Evolutionary conservation across 768 basidiomycete genomes (phyloP), one percentile per base, ranked within the genome.

Genomic region (Lanmaoa pseudosensibilis): DNA sequence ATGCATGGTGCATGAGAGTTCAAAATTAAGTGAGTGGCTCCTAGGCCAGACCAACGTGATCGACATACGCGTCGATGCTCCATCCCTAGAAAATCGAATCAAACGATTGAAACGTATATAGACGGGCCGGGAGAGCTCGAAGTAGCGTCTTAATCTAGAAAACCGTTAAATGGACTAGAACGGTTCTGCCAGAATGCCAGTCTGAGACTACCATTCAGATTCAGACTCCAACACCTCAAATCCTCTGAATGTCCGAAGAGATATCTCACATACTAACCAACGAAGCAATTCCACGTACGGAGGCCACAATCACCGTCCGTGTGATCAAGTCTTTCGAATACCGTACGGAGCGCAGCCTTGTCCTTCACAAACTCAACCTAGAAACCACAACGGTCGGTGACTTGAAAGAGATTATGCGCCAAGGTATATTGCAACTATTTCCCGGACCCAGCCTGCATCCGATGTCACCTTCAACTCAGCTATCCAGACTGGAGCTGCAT

Each of bases 241-340:
- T 11, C 27, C n/a, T 40, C 46, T 36, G 32, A 56, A 75, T 75
- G 75, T 63, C 69, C 13, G 65, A 61, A 43, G 69, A 68, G 55
- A 73, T 75, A 61, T 74, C 75, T 47, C 77, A 80, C 53, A 64
- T 73, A 34, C 77, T 86, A 40, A 86, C 86, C 41, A 94, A 88
- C 74, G 75, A 81, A 51, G 77, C 84, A 30, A 77, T 80, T 3
- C 88, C 92, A 11, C 80, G 75, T 62, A 87, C 88, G 3, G 79
- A 85, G 58, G 92, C 93, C 21, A 94, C 92, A 5, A 75, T 98
- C 55, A 98, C 96, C 8, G 72, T 98, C 47, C 86, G 96, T 33
- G 81, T 98, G 59, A 92, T 99, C 77, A 99, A 99, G 70, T 94
- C 92, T 19, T 96, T 99, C 70, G 86, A 85, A 67, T 98, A 85